phyloP scores from a whole-genome alignment of 257 asterid genomes.

The Solanum clarkiae region DNA sequence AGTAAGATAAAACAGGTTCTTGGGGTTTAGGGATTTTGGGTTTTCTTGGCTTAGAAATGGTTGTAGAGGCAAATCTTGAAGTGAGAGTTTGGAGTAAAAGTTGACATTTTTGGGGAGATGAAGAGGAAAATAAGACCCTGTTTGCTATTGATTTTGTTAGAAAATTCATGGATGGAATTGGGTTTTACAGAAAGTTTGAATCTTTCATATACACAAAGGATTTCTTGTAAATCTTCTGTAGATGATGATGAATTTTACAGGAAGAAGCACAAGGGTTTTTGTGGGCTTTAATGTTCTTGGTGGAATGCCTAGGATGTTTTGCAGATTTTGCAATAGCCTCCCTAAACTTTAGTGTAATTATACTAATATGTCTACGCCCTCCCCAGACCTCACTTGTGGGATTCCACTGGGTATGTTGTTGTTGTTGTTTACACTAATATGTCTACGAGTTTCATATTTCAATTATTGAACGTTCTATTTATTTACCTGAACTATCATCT shows the following conservation, averaged over 20 bases:
- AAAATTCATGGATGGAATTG: conserved; percentile 32
- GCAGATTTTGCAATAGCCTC: not conserved
- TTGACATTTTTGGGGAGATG: conserved; percentile 1
- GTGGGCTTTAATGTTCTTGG: not conserved
- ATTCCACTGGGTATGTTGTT: too few relatives aligned
- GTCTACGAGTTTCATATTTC: too few relatives aligned
- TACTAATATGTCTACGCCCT: too few relatives aligned
- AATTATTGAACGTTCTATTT: too few relatives aligned
- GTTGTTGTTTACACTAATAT: too few relatives aligned
- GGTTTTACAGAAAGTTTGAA: not conserved
- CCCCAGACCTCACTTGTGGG: too few relatives aligned
- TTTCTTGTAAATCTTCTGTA: not conserved
- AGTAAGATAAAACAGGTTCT: conserved; percentile 2
- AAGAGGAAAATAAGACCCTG: conserved; percentile 10
- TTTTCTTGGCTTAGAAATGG: not conserved
- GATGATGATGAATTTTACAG: not conserved
- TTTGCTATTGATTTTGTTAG: conserved; percentile 24
- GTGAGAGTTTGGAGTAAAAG: conserved; percentile 11
- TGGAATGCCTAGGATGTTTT: not conserved
- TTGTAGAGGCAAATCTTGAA: conserved; percentile 21
- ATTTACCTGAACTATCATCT: not conserved
- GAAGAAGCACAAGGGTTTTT: not conserved
- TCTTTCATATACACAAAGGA: not conserved
- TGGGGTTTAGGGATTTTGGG: conserved; percentile 3
- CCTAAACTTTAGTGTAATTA: not conserved